Conservation (phyloP, 306 rosid genomes). For the Amphicarpaea edgeworthii region DNA sequence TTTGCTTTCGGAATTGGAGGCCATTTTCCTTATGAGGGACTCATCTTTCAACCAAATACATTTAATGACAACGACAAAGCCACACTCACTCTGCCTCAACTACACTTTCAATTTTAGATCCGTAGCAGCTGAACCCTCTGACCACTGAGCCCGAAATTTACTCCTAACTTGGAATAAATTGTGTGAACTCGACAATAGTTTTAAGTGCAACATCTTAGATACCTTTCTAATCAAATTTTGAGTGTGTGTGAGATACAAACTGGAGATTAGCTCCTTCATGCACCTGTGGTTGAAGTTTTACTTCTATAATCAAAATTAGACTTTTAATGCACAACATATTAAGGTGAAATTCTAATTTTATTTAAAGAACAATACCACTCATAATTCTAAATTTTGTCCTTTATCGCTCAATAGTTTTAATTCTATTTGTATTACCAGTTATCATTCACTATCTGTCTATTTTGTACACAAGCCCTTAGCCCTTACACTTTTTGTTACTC, state of each 20-base stretch:
- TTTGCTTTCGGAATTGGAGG: slow-evolving; percentile 44
- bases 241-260: no score
- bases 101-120: slow-evolving; percentile 17
- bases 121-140: background rate
- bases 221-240: background rate
- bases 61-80: slow-evolving; percentile 46
- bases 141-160: background rate
- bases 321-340: background rate
- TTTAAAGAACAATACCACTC: background rate
- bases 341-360: background rate
- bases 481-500: background rate
- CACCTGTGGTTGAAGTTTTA: no score
- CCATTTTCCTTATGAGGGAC: slow-evolving; percentile 38
- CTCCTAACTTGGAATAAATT: slow-evolving; percentile 11
- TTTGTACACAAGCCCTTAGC: background rate
- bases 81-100: slow-evolving; percentile 6
- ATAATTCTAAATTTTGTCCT: background rate
- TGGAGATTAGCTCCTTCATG: no score
- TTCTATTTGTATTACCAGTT: background rate
- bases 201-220: background rate
- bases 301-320: background rate
- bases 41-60: slow-evolving; percentile 51
- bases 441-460: background rate
- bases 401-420: background rate
- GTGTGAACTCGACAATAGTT: background rate